These are phyloP conservation scores for Quercus berberidifolia DNA, from an alignment of 306 rosid genomes.

Conservation along the genomic window DNA sequence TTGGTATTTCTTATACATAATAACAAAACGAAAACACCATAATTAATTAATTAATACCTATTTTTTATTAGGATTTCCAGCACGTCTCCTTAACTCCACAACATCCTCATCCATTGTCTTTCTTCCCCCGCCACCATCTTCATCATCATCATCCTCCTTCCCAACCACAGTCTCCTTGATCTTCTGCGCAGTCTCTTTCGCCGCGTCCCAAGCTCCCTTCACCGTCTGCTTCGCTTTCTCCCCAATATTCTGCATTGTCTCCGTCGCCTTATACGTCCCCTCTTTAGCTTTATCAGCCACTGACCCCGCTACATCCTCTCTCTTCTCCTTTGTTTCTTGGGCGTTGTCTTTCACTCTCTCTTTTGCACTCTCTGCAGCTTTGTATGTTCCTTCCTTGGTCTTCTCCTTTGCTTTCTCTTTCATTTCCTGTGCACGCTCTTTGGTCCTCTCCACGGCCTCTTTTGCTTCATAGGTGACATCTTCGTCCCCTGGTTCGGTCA, in stretches of 20 bases:
- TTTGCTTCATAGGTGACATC: conserved; percentile 24
- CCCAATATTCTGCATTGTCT: conserved; percentile 28
- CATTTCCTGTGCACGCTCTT: conserved; percentile 9
- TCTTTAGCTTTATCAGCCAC: conserved; percentile 19
- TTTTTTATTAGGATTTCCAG: conserved; percentile 28
- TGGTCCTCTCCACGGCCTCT: conserved; percentile 22
- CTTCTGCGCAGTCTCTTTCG: conserved; percentile 47
- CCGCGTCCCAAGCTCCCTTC: conserved; percentile 29
- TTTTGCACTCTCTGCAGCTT: not conserved
- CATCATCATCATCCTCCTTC: conserved; percentile 28
- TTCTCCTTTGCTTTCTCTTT: conserved; percentile 20
- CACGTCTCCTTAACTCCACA: conserved; percentile 20
- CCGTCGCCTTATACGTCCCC: conserved; percentile 6
- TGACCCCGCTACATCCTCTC: conserved; percentile 21
- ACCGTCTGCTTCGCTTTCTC: conserved; percentile 38
- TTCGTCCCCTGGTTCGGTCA: not conserved
- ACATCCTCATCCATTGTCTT: conserved; percentile 33
- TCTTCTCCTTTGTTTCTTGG: conserved; percentile 18
- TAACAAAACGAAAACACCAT: not conserved
- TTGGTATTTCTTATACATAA: not conserved
- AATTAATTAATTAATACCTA: not conserved
- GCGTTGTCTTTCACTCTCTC: conserved; percentile 21
- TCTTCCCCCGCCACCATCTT: not conserved
- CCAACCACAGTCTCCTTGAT: conserved; percentile 64
- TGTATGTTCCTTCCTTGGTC: conserved; percentile 20